A percentile compares a stretch with the other conserved stretches of the same genome.
These are phyloP conservation scores for Sphagnurus paluster DNA, from an alignment of 1,284 basidiomycete species.

Conservation along the genomic window DNA sequence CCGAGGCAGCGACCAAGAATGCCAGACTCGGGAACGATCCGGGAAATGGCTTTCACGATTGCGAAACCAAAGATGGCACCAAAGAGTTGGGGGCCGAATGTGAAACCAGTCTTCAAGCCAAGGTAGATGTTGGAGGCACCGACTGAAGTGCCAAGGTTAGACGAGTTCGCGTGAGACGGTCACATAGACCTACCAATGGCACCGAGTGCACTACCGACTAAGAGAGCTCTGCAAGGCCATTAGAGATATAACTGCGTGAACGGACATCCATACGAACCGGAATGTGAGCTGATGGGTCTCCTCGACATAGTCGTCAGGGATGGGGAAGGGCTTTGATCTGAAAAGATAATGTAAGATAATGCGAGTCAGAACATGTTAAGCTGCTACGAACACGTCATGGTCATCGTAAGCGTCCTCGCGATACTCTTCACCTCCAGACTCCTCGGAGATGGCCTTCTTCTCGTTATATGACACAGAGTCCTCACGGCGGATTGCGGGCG, in stretches of 20 bases:
- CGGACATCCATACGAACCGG: constrained; percentile 26
- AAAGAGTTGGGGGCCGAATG: constrained; percentile 65
- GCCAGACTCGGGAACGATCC: constrained; percentile 46
- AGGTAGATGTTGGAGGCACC: constrained; percentile 70
- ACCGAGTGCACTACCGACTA: constrained; percentile 63
- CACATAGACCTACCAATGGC: constrained; percentile 42
- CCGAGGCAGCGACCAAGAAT: constrained; percentile 48
- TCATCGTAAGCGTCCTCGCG: constrained; percentile 32
- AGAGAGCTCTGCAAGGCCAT: constrained; percentile 42
- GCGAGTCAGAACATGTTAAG: not conserved
- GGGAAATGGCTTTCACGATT: constrained; percentile 61
- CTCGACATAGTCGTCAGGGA: constrained; percentile 47
- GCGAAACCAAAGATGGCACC: constrained; percentile 68
- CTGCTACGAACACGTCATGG: constrained; percentile 37
- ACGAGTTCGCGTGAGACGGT: constrained; percentile 3
- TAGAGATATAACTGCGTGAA: not conserved
- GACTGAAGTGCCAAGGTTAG: constrained; percentile 27
- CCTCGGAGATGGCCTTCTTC: constrained; percentile 22
- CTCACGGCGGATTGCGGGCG: constrained; percentile 12
- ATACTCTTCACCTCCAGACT: constrained; percentile 16
- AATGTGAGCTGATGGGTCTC: constrained; percentile 60
- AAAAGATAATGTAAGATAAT: not conserved
- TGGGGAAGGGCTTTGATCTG: constrained; percentile 50
- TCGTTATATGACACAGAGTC: constrained; percentile 21
- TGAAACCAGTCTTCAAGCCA: constrained; percentile 70